Evolutionary conservation across 2,329 filamentous ascomycete genomes (phyloP), one percentile per base, ranked within the genome.

Genomic region (Phaeosphaeria sp.): DNA sequence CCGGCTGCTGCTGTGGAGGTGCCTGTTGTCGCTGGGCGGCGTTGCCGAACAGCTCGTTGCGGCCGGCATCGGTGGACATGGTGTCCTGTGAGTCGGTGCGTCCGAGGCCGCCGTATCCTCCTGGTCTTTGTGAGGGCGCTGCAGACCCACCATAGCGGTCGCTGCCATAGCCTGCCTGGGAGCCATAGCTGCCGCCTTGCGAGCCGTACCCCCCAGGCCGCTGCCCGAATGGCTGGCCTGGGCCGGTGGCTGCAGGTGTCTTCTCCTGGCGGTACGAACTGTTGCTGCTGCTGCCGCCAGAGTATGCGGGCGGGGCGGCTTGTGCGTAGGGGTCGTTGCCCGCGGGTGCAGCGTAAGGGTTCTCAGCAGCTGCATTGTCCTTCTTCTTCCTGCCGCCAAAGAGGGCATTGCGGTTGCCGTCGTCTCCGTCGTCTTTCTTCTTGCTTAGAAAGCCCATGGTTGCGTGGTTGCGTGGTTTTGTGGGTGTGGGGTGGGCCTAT

Each of bases 31-130:
- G 77, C 53, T 85, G 77, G 18, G 78, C 72, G 2, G 86, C 85
- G 58, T 83, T 83, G 21, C 85, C 86, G 57, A 92, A 91, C 3
- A 92, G 81, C 25, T 84, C 86, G 69, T 89, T 85, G 42, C 88
- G 83, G 62, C 88, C 84, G 39, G 79, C 80, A 57, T 87, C 85
- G 13, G 78, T 80, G 49, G 51, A 59, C 61, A 66, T 64, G 17
- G 77, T 77, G 83, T 82, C 62, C 63, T 81, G 81, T 54, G 80
- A 80, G n/a, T 50, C 50, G 27, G 66, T 65, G 39, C 63, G 58
- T 25, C 63, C 59, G 1, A 77, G 73, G 47, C 80, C 76, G 46
- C 76, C 78, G 55, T 79, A 80, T 36, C 76, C 74, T 54, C 78
- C 77, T 36, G 78, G 55, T 47, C 78, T 56, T 46, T 63, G 60